These are phyloP conservation scores for Ambrosiella cleistominuta DNA, from an alignment of 2,329 filamentous ascomycete species.

Conservation along the genomic window DNA sequence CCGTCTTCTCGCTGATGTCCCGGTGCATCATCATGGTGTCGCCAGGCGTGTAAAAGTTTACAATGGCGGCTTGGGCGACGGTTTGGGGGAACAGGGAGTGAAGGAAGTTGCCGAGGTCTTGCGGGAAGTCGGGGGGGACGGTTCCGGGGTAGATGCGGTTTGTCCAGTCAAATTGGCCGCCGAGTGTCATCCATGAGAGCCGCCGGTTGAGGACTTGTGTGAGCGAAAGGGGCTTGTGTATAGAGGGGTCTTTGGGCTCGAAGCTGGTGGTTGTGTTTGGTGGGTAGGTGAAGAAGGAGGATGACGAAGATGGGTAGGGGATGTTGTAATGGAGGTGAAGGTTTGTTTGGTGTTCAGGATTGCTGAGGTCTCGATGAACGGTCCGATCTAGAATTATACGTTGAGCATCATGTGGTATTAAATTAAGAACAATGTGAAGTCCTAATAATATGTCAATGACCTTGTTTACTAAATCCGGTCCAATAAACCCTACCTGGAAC, in stretches of 20 bases:
- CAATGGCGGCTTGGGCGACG: conserved; percentile 70
- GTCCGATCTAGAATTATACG: conserved; percentile 51
- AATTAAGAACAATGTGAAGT: conserved; percentile 56
- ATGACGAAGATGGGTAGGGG: conserved; percentile 30
- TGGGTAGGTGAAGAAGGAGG: conserved; percentile 37
- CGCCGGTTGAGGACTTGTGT: conserved; percentile 58
- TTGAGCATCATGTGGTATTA: conserved; percentile 57
- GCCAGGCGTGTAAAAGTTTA: conserved; percentile 81
- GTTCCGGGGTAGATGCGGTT: conserved; percentile 59
- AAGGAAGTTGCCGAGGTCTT: conserved; percentile 52
- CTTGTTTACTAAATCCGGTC: not conserved
- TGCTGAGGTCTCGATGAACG: conserved; percentile 59
- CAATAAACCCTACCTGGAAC: conserved; percentile 42
- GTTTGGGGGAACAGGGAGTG: conserved; percentile 58
- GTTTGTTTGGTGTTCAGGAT: conserved; percentile 66
- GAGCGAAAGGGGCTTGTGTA: conserved; percentile 60
- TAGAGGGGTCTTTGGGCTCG: conserved; percentile 46
- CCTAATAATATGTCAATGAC: conserved; percentile 31
- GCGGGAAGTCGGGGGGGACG: conserved; percentile 54
- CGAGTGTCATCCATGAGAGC: conserved; percentile 84
- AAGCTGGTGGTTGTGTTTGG: conserved; percentile 37
- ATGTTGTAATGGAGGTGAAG: conserved; percentile 69
- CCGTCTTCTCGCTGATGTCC: conserved; percentile 75
- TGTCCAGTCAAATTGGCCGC: conserved; percentile 95
- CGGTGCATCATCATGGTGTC: conserved; percentile 87